These are phyloP conservation scores for Lactarius deliciosus DNA, from an alignment of 768 basidiomycete species.

Conservation along the genomic window DNA sequence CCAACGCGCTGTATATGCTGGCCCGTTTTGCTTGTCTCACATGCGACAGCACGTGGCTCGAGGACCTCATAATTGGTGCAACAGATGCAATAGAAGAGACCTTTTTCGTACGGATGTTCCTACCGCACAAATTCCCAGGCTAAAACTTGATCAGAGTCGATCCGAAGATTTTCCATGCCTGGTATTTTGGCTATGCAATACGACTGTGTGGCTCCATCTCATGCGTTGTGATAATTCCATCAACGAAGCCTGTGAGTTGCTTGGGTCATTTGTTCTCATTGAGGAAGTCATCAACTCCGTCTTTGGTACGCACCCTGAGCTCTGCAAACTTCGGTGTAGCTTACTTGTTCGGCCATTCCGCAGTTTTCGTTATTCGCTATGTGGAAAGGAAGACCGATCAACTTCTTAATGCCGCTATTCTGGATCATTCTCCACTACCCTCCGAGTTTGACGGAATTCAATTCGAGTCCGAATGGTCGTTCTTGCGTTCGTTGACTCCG, in stretches of 20 bases:
- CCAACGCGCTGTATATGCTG: constrained; percentile 87
- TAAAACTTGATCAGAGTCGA: constrained; percentile 53
- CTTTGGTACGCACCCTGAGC: constrained; percentile 58
- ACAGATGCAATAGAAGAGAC: constrained; percentile 90
- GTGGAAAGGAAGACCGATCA: constrained; percentile 88
- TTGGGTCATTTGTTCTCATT: constrained; percentile 81
- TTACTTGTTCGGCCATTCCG: constrained; percentile 16
- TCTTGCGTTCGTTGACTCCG: constrained; percentile 67
- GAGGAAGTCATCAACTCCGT: constrained; percentile 94
- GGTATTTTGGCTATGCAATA: constrained; percentile 94
- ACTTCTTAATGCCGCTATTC: constrained; percentile 74
- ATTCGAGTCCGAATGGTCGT: constrained; percentile 97
- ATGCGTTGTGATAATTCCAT: constrained; percentile 82
- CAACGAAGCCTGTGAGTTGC: constrained; percentile 74
- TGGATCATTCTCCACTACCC: constrained; percentile 80
- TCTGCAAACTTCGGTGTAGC: not conserved
- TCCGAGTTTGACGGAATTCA: constrained; percentile 78
- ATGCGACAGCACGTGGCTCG: constrained; percentile 91
- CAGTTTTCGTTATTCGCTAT: constrained; percentile 94
- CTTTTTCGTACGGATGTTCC: constrained; percentile 71
- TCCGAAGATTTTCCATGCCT: constrained; percentile 84
- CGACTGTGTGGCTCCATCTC: constrained; percentile 86
- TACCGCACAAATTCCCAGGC: constrained; percentile 6
- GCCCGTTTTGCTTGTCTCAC: constrained; percentile 89
- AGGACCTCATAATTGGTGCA: constrained; percentile 87